Evolutionary conservation across 441 rosid species (phyloP), one percentile per base, ranked within the genome.

Genomic region (Brassica balearica): DNA sequence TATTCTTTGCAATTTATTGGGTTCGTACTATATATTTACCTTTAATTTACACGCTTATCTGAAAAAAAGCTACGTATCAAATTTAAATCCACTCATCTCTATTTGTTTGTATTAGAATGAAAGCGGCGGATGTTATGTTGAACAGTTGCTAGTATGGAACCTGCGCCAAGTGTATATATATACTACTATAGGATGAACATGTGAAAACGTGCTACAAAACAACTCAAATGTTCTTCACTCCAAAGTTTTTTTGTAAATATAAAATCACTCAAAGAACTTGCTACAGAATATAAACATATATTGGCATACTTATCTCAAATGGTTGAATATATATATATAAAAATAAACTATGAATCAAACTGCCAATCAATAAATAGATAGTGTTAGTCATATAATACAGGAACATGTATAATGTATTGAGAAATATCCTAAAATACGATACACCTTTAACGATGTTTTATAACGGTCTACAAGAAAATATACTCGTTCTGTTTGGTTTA

Each of bases 1-100:
- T 78, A 53, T 78, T 78, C 73, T 9, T 59, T 66, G 68, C 56
- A 66, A 72, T 78, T 78, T 78, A 72, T 72, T 78, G 27, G 56
- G 1, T 20, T 78, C 62, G 73, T 72, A 77, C 81, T 9, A 46
- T 9, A 46, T 43, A n/a, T 11, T 55, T 77, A 72, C 72, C 73
- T 78, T 55, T 55, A 55, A 17, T 59, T 66, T 59, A 72, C 60
- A 53, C 66, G 66, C 59, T 15, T 70, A 14, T 63, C 72, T 23
- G 14, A 22, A 48, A 41, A 41, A 5, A 5, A 61, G 12, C 51
- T 12, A 55, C 66, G 48, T 12, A 70, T 25, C 75, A 20, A 64
- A 11, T 59, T 59, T 60, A 23, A 60, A 27, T 60, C 32, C 32
- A 60, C 15, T 61, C 62, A 51, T 68, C n/a, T 68, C 43, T 68